phyloP scores from a whole-genome alignment of 176 grass and related monocot species.

The Oryza australiensis region DNA sequence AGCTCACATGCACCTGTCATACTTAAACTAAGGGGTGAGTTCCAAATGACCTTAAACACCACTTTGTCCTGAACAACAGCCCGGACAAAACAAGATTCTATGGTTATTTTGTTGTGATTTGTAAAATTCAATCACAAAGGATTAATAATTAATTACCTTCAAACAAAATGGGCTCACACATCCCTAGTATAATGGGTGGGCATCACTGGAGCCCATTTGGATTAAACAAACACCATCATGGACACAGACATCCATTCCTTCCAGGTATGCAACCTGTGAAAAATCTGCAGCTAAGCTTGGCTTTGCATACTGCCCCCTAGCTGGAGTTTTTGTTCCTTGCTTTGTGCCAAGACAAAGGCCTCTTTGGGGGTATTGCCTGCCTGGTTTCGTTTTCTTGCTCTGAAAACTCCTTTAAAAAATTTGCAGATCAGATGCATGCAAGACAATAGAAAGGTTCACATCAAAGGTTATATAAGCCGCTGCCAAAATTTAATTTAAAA shows the following conservation, averaged over 20 bases:
- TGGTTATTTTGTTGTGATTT: not conserved
- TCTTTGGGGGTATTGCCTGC: conserved; percentile 6
- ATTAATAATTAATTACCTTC: not conserved
- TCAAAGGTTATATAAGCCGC: not conserved
- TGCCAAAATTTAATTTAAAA: no score
- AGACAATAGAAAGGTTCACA: conserved; percentile 22
- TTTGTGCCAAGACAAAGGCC: conserved; percentile 43
- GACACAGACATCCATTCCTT: conserved; percentile 46
- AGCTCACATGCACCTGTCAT: conserved; percentile 40
- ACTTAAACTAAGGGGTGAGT: conserved; percentile 2
- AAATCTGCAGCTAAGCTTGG: conserved; percentile 25
- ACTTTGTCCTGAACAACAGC: not conserved
- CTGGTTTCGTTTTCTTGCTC: conserved; percentile 26
- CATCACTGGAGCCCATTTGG: not conserved
- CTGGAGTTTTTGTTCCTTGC: conserved; percentile 46
- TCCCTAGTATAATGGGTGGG: conserved; percentile 15
- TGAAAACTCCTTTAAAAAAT: not conserved
- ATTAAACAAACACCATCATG: conserved; percentile 25
- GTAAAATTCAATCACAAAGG: conserved; percentile 5
- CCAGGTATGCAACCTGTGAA: conserved; percentile 34
- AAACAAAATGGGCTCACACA: conserved; percentile 6
- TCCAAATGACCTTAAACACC: conserved; percentile 16
- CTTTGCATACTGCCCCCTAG: not conserved
- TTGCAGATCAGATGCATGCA: not conserved
- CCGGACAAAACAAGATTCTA: conserved; percentile 13